Conservation (phyloP, 192 early-diverging fungal species). For the Haplosporangium gracile region DNA sequence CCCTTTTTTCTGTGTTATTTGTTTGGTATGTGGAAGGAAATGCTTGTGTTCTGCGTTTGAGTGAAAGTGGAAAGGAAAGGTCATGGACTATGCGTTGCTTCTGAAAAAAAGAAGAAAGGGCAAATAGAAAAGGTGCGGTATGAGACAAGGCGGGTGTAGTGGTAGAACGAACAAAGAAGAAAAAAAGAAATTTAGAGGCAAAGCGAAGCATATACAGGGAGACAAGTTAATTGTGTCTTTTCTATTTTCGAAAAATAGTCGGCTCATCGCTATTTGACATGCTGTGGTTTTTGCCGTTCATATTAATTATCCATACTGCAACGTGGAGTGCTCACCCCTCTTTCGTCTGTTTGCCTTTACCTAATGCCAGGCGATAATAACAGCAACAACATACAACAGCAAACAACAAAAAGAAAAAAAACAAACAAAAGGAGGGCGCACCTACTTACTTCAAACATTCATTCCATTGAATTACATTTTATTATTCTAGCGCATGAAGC, state of each 20-base stretch:
- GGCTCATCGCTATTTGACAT: background rate
- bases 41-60: background rate
- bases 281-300: background rate
- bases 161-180: background rate
- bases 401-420: background rate
- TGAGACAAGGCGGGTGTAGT: too few species aligned
- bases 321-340: background rate
- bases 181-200: background rate
- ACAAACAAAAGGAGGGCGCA: background rate
- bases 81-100: too few species aligned
- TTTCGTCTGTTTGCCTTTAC: background rate
- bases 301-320: conserved; percentile 1
- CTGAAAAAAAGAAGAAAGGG: too few species aligned
- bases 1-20: background rate
- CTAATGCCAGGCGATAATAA: background rate
- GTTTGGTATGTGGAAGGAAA: background rate
- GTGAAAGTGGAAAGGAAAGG: too few species aligned
- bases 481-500: conserved; percentile 37
- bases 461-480: background rate
- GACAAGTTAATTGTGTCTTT: background rate
- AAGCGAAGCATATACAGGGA: background rate
- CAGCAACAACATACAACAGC: background rate
- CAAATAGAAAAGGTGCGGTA: too few species aligned
- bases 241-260: background rate
- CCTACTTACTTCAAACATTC: background rate